These are phyloP conservation scores for Xylariaceae sp. DNA, from an alignment of 2,329 filamentous ascomycete genomes.

Conservation along the genomic window DNA sequence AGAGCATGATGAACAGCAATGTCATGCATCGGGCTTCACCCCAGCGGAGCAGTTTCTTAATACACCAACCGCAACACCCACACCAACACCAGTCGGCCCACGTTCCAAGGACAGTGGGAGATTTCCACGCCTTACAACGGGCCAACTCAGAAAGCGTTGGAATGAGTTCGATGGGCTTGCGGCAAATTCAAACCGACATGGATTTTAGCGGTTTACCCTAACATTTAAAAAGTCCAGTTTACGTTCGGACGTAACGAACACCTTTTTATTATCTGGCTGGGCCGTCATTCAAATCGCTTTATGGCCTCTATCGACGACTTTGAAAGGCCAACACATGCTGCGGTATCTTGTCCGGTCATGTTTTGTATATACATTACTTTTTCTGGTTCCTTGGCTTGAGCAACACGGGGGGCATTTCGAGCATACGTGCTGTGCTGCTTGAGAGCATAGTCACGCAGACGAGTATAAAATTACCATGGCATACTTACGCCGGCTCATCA, in stretches of 20 bases:
- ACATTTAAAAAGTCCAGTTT: constrained; percentile 1
- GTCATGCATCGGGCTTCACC: constrained; percentile 35
- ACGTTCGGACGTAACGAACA: background rate
- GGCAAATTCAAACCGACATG: constrained; percentile 35
- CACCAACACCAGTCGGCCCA: constrained; percentile 30
- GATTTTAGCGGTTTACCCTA: constrained; percentile 39
- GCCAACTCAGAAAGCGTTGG: constrained; percentile 38
- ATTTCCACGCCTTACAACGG: constrained; percentile 47
- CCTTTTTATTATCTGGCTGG: background rate
- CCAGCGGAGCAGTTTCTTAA: constrained; percentile 39
- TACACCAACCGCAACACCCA: constrained; percentile 32
- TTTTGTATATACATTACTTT: constrained; percentile 17
- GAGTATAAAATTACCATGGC: constrained; percentile 1
- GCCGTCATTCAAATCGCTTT: background rate
- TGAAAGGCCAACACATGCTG: background rate
- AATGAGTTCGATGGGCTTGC: constrained; percentile 34
- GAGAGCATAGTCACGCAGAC: background rate
- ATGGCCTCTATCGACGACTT: background rate
- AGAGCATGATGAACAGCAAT: constrained; percentile 29
- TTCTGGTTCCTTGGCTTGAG: background rate
- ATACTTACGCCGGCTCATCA: background rate
- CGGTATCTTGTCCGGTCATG: background rate
- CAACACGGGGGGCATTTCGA: background rate
- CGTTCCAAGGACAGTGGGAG: constrained; percentile 41
- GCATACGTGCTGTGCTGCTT: constrained; percentile 3